Base-by-base conservation (phyloP, 1,284 basidiomycete species). In the Ceratobasidium sp. region DNA sequence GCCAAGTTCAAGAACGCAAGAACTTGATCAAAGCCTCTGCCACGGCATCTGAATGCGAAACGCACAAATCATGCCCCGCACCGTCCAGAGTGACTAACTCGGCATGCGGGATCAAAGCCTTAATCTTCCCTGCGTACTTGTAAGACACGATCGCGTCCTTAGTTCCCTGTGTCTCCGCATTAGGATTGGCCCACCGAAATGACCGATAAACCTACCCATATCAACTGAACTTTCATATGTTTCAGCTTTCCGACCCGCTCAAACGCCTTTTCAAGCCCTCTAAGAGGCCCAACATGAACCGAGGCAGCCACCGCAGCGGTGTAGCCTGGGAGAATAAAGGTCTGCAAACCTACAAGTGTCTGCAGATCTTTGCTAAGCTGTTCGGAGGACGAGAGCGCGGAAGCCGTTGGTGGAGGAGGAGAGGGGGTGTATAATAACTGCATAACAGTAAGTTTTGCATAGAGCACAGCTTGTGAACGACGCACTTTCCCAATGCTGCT, bases 301-400 rank as follows among this genome's bases (percentile, higher is more conserved):
- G 89, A 92, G 8, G 90, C 91, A 0, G 90, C 90, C 14, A 93
- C 81, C 0, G 92, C 92, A 22, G 86, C 84, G 75, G 91, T 90
- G 81, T 88, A 93, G 7, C 91, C 88, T 5, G 89, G 86, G 13
- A 93, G 84, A 79, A 90, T 87, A 1, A 90, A 90, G 0, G 89
- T 89, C 82, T 93, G 92, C 13, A 91, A 82, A 31, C 89, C 86
- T 0, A 92, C 88, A 75, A 92, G 87, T 86, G 85, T 78, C 61
- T 51, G 46, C 53, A 58, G 41, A 11, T 53, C 56, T 31, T 51
- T 27, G 16, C 34, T 13, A 27, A 62, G 37, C n/a, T 51, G 19
- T 6, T 72, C n/a, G 13, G 48, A 46, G 19, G 31, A 41, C 41
- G 66, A 59, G 8, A 68, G 58, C 43, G 24, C 19, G 13, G 41